Evolutionary conservation across 192 early-diverging fungal genomes (phyloP).

Genomic region (Coemansia sp.): DNA sequence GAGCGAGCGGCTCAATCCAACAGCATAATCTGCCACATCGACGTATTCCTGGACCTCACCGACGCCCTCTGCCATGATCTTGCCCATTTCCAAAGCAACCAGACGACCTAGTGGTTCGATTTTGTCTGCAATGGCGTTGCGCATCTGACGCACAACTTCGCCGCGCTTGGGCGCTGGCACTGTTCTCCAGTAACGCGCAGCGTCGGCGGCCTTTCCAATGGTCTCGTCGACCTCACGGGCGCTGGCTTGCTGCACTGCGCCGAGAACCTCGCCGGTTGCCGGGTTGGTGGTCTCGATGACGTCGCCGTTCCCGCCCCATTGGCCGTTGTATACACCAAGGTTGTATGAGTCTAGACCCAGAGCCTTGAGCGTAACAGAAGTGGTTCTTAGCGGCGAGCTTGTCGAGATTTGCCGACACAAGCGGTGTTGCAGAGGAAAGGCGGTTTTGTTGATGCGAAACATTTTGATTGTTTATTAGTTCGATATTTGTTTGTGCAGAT

Average conservation of each 20-base stretch:
- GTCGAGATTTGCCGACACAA: conserved; percentile 16
- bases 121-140: conserved; percentile 73
- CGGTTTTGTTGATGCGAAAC: neutral
- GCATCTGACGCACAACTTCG: conserved; percentile 87
- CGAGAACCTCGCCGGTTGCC: conserved; percentile 84
- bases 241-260: conserved; percentile 67
- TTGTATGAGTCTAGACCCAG: conserved; percentile 68
- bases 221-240: conserved; percentile 64
- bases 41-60: conserved; percentile 98
- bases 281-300: conserved; percentile 67
- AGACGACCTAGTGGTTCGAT: conserved; percentile 80
- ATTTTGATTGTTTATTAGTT: neutral
- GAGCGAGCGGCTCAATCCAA: conserved; percentile 80
- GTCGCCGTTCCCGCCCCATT: conserved; percentile 67
- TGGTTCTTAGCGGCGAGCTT: conserved; percentile 15
- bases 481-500: neutral
- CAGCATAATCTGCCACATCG: conserved; percentile 89
- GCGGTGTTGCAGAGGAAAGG: neutral
- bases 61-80: conserved; percentile 88
- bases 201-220: conserved; percentile 62
- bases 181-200: conserved; percentile 65
- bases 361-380: conserved; percentile 50
- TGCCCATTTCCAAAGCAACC: conserved; percentile 92
- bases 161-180: conserved; percentile 86
- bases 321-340: conserved; percentile 75